A percentile compares a stretch with the other conserved stretches of the same genome.
Conservation (phyloP, 2,329 filamentous ascomycete genomes). For the Colletotrichum plurivorum region DNA sequence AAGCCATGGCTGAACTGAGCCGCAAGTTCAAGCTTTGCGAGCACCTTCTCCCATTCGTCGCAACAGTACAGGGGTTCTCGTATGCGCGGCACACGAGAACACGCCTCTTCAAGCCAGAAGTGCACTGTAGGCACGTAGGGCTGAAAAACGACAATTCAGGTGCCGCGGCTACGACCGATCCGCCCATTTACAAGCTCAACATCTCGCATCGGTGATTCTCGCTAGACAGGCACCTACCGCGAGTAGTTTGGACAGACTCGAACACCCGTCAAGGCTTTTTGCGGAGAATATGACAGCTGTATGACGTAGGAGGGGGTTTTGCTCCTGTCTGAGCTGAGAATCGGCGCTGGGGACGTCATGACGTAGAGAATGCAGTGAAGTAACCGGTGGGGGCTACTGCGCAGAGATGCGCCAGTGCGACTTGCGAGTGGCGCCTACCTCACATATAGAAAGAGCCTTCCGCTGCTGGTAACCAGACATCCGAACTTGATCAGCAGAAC, state of each 20-base stretch:
- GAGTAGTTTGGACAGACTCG: constrained; percentile 18
- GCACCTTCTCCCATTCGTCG: constrained; percentile 1
- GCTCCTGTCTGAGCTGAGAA: constrained; percentile 35
- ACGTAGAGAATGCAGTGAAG: constrained; percentile 28
- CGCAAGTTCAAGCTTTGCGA: constrained; percentile 4
- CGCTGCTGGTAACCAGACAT: no score
- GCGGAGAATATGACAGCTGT: constrained; percentile 29
- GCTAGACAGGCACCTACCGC: not conserved
- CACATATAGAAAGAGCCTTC: constrained; percentile 1
- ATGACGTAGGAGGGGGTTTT: constrained; percentile 37
- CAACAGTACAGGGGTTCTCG: constrained; percentile 17
- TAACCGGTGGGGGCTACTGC: constrained; percentile 21
- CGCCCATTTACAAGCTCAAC: no score
- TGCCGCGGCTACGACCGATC: not conserved
- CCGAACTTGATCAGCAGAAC: no score
- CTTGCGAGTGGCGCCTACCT: not conserved
- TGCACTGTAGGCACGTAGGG: constrained; percentile 7
- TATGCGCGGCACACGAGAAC: constrained; percentile 11
- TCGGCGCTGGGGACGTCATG: constrained; percentile 36
- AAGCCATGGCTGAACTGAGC: not conserved
- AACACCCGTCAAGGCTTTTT: constrained; percentile 25
- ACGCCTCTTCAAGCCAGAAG: not conserved
- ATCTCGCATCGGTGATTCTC: constrained; percentile 24
- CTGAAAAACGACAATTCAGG: constrained; percentile 9
- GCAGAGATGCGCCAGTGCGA: not conserved